These are phyloP conservation scores for Phytophthora colocasiae DNA, from an alignment of 352 stramenopile species.

Conservation along the genomic window DNA sequence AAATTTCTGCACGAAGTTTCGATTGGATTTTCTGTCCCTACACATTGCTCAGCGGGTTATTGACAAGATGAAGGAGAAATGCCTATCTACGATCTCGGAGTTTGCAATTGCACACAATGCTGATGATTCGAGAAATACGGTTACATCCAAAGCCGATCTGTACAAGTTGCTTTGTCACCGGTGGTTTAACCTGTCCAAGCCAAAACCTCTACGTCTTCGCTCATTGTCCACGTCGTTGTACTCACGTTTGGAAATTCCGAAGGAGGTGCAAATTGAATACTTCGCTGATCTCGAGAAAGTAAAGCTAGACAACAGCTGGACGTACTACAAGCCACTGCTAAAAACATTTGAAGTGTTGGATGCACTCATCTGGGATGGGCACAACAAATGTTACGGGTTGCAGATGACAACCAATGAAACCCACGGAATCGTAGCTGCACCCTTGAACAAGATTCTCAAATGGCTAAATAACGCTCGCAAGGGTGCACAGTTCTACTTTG, in stretches of 20 bases:
- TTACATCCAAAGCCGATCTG: slow-evolving; percentile 17
- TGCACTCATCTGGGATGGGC: slow-evolving; percentile 11
- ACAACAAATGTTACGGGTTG: slow-evolving; percentile 10
- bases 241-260: slow-evolving; percentile 5
- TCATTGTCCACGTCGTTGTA: no score
- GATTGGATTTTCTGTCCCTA: slow-evolving; percentile 23
- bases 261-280: slow-evolving; percentile 12
- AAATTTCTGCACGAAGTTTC: slow-evolving; percentile 2
- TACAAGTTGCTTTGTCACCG: slow-evolving; percentile 21
- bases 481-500: slow-evolving; percentile 7
- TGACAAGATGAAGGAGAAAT: slow-evolving; percentile 4
- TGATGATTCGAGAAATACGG: slow-evolving; percentile 18
- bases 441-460: slow-evolving; percentile 12
- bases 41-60: slow-evolving; percentile 20
- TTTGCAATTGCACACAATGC: slow-evolving; percentile 10
- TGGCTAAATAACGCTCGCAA: slow-evolving; percentile 12
- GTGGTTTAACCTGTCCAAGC: slow-evolving; percentile 19
- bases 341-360: slow-evolving; percentile 20
- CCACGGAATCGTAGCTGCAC: slow-evolving; percentile 19
- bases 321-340: slow-evolving; percentile 9
- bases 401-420: slow-evolving; percentile 27
- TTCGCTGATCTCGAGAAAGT: slow-evolving; percentile 11
- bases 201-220: slow-evolving; percentile 9
- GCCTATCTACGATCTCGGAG: slow-evolving; percentile 12
- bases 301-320: slow-evolving; percentile 6